Conservation (phyloP, 257 asterid species). For the Gentiana macrophylla region DNA sequence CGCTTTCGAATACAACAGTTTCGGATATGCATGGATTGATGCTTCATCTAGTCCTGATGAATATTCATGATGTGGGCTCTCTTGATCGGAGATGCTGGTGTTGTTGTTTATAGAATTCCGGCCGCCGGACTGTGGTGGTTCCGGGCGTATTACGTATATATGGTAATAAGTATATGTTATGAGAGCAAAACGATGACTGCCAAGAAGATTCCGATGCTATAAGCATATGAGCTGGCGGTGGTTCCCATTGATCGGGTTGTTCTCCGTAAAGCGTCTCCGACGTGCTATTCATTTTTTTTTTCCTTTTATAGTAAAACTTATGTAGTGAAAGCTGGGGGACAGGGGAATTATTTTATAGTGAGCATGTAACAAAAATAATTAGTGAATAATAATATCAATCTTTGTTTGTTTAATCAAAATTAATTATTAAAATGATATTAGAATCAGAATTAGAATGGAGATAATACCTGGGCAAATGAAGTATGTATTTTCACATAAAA, state of each 20-base stretch:
- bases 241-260: not conserved
- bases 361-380: no score
- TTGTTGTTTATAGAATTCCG: not conserved
- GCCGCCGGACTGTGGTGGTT: no score
- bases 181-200: not conserved
- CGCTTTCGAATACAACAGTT: slow-evolving; percentile 24
- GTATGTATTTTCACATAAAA: no score
- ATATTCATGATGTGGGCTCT: not conserved
- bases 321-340: no score
- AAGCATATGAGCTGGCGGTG: not conserved
- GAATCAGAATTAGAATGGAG: no score
- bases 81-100: not conserved
- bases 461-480: no score
- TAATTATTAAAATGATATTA: no score
- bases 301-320: no score
- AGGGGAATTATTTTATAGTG: no score
- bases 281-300: slow-evolving; percentile 1
- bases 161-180: slow-evolving; percentile 2
- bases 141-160: no score
- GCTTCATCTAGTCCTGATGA: slow-evolving; percentile 25
- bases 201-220: slow-evolving; percentile 4
- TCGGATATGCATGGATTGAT: slow-evolving; percentile 30
- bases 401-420: no score
- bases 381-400: no score
- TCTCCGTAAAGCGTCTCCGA: not conserved